Base-by-base conservation (phyloP, 2,329 filamentous ascomycete species). In the Alternaria triticina region DNA sequence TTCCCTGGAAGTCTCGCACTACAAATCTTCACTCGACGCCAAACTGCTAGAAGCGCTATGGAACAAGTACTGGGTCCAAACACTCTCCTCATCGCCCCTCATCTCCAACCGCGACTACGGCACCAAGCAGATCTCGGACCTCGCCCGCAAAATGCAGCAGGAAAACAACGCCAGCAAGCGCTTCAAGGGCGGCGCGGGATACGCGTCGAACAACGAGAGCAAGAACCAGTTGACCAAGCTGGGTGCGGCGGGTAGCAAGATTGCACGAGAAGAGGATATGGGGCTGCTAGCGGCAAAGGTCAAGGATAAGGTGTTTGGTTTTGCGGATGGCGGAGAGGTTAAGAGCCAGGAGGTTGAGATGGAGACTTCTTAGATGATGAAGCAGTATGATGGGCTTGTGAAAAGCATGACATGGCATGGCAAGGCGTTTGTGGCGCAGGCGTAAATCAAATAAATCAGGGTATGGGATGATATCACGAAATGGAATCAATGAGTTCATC, bases 21-120 rank as follows among this genome's bases (percentile, higher is more conserved):
- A 93, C 86, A 98, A 98, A 83, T 96, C 92, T 67, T 91, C 91
- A 0, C 89, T 99, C 27, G 96, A 99, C 81, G 87, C 90, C 2
- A 91, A 94, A 72, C 86, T 99, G 23, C 85, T 99, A 6, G 93
- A 96, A 75, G 87, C 93, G 55, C 85, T 99, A 28, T 98, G 96
- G 96, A 97, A 97, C 84, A 98, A 98, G 81, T 99, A 99, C 85
- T 97, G 94, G 96, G 94, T 97, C 33, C 92, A 96, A 76, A 99
- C 96, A 6, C 87, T 99, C 20, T 96, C 93, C 30, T 93, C 97
- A 73, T 96, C 90, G 71, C 94, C 95, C 22, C 86, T 97, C 5
- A 90, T 97, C 73, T 94, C 93, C 59, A 98, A 97, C 76, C 91
- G 94, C 67, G 95, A 97, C 72, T 99, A 94, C 77, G 91, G 90